Conservation (phyloP, 2,329 filamentous ascomycete species). For the Alternaria conjuncta region DNA sequence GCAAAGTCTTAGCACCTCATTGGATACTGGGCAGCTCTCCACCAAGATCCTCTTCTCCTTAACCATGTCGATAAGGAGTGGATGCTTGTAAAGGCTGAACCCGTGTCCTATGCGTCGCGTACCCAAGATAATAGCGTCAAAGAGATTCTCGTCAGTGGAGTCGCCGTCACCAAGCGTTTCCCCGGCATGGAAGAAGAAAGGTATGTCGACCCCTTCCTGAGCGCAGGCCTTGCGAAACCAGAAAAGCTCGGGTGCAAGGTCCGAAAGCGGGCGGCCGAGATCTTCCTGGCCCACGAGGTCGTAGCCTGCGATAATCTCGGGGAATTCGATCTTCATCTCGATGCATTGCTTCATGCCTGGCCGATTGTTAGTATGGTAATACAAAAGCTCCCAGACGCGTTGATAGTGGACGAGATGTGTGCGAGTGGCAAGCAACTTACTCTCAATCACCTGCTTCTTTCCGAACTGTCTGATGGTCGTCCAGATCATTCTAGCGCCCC, state of each 20-base stretch:
- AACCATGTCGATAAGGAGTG: constrained; percentile 84
- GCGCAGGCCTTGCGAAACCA: constrained; percentile 91
- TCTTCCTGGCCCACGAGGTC: constrained; percentile 92
- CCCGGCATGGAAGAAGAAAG: constrained; percentile 95
- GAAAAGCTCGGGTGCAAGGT: constrained; percentile 83
- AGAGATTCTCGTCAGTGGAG: constrained; percentile 81
- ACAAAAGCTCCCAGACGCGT: neutral
- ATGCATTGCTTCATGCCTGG: constrained; percentile 84
- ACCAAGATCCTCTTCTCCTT: constrained; percentile 87
- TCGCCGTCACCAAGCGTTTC: constrained; percentile 83
- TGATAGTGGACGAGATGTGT: neutral
- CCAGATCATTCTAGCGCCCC: constrained; percentile 87
- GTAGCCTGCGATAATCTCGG: constrained; percentile 82
- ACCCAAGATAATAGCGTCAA: constrained; percentile 85
- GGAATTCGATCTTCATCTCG: constrained; percentile 77
- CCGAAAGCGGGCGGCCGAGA: constrained; percentile 73
- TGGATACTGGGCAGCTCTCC: constrained; percentile 89
- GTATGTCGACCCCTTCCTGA: constrained; percentile 78
- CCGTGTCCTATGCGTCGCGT: constrained; percentile 89
- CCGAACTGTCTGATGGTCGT: constrained; percentile 71
- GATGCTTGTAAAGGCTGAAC: constrained; percentile 89
- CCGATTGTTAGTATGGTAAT: neutral
- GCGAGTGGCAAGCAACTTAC: constrained; percentile 38
- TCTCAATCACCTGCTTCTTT: constrained; percentile 71
- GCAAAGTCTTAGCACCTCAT: constrained; percentile 83